These are phyloP conservation scores for Leucosporidium yakuticum DNA, from an alignment of 768 basidiomycete species.

Conservation along the genomic window DNA sequence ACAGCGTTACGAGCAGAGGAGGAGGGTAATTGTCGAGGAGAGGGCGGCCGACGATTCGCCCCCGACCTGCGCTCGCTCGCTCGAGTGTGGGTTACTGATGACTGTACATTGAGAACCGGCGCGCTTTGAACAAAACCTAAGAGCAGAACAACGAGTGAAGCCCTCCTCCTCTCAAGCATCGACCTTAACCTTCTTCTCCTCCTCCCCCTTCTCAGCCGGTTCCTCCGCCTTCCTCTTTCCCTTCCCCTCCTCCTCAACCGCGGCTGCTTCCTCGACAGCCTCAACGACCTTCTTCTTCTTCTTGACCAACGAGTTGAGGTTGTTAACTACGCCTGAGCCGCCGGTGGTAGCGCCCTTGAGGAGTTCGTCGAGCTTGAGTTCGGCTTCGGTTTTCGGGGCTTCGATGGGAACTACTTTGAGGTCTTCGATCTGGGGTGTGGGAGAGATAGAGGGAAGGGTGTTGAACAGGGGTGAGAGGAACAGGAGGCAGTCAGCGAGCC, in stretches of 20 bases:
- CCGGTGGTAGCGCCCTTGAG: conserved; percentile 1
- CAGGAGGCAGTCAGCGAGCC: too few species aligned
- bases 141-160: too few species aligned
- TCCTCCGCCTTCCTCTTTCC: conserved; percentile 16
- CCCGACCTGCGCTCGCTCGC: too few species aligned
- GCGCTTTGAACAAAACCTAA: not conserved
- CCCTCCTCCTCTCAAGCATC: not conserved
- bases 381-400: conserved; percentile 16
- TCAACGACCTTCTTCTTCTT: conserved; percentile 26
- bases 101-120: too few species aligned
- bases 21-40: too few species aligned
- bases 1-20: too few species aligned
- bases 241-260: not conserved
- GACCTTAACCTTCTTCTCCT: conserved; percentile 8
- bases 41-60: too few species aligned
- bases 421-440: conserved; percentile 28
- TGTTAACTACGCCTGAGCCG: conserved; percentile 14
- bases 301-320: conserved; percentile 29
- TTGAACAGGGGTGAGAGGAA: not conserved
- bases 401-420: conserved; percentile 25
- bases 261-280: not conserved
- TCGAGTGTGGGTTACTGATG: too few species aligned
- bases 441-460: too few species aligned
- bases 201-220: not conserved
- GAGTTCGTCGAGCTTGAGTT: conserved; percentile 18